Percentiles rank a stretch among this genome's conserved stretches.
Evolutionary conservation across 805 yeast species (phyloP).

Genomic region (Ogataea polymorpha): DNA sequence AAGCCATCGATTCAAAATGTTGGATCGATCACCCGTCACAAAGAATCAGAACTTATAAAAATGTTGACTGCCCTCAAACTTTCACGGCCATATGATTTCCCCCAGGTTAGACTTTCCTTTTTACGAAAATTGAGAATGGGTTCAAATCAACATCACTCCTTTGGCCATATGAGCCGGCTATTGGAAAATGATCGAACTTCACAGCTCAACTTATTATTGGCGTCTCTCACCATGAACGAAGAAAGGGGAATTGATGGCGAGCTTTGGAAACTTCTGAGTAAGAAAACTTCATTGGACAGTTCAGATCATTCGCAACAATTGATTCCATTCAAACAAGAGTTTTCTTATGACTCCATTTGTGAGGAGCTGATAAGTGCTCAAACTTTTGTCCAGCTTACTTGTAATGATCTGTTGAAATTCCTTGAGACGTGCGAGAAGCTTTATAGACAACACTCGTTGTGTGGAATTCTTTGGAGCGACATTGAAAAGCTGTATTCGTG

Average conservation of each 20-base stretch:
- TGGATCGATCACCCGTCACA: not conserved
- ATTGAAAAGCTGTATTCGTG: too few species aligned
- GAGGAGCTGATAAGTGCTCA: not conserved
- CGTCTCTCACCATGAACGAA: not conserved
- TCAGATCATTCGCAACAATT: not conserved
- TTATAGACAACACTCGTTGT: not conserved
- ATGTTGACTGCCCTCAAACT: not conserved
- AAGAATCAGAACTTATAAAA: not conserved
- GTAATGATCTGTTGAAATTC: not conserved
- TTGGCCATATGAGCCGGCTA: not conserved
- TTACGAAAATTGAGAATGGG: not conserved
- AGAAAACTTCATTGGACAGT: not conserved
- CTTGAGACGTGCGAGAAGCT: not conserved
- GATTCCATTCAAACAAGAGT: too few species aligned
- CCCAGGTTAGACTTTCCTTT: not conserved
- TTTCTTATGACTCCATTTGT: not conserved
- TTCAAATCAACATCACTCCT: too few species aligned
- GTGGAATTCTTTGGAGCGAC: too few species aligned
- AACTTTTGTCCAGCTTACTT: not conserved
- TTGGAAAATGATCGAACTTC: not conserved
- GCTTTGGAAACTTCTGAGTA: slow-evolving; percentile 28
- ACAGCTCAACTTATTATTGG: not conserved
- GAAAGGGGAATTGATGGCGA: not conserved
- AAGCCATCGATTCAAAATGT: not conserved
- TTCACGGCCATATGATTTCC: not conserved